phyloP scores from a whole-genome alignment of 768 basidiomycete genomes.

The Exsudoporus frostii region DNA sequence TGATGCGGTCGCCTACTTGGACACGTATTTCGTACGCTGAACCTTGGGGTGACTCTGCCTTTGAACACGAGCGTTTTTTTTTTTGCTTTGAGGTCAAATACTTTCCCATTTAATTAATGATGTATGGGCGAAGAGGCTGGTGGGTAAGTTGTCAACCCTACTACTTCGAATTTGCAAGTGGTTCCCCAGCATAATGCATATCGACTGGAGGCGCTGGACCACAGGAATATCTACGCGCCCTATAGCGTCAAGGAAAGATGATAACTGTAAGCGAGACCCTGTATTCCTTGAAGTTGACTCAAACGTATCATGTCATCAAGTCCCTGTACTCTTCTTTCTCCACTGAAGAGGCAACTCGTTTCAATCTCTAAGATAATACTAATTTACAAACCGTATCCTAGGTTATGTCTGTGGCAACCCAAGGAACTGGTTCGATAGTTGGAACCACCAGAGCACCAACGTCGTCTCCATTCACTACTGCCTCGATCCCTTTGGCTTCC shows the following conservation, averaged over 20 bases:
- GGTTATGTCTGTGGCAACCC: slow-evolving; percentile 62
- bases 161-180: slow-evolving; percentile 42
- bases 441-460: slow-evolving; percentile 60
- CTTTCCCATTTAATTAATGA: too few relatives aligned
- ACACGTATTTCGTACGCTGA: slow-evolving; percentile 42
- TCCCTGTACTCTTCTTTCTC: slow-evolving; percentile 41
- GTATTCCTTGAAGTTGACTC: neutral
- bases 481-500: slow-evolving; percentile 61
- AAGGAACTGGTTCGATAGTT: slow-evolving; percentile 61
- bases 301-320: slow-evolving; percentile 8
- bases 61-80: slow-evolving; percentile 44
- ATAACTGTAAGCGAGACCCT: slow-evolving; percentile 39
- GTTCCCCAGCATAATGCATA: neutral
- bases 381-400: slow-evolving; percentile 12
- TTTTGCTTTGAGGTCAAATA: too few relatives aligned
- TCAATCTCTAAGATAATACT: neutral
- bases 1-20: slow-evolving; percentile 55
- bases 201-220: slow-evolving; percentile 44
- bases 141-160: slow-evolving; percentile 43
- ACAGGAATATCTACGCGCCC: slow-evolving; percentile 64
- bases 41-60: slow-evolving; percentile 47
- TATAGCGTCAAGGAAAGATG: slow-evolving; percentile 41
- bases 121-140: slow-evolving; percentile 22
- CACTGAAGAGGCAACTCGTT: slow-evolving; percentile 34
- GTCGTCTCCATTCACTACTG: slow-evolving; percentile 68